These are phyloP conservation scores for Blastocladiella emersonii DNA, from an alignment of 371 early-diverging fungal species.

Conservation along the genomic window DNA sequence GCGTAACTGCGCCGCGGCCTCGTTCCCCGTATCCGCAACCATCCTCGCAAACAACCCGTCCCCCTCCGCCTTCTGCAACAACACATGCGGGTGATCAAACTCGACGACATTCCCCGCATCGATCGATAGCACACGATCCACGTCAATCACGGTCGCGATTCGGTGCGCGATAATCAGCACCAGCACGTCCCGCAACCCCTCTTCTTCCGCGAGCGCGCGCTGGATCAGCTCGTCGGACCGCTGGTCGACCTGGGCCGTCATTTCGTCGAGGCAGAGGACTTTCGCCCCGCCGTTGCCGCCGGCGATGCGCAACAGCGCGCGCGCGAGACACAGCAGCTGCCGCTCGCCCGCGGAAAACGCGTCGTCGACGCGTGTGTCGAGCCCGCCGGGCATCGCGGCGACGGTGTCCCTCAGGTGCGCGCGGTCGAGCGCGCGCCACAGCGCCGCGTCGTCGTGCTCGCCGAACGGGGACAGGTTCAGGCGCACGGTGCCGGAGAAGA, in stretches of 20 bases:
- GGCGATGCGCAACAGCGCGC: slow-evolving; percentile 24
- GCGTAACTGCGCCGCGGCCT: no score
- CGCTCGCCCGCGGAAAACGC: slow-evolving; percentile 58
- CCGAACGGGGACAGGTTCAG: slow-evolving; percentile 62
- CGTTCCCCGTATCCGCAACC: no score
- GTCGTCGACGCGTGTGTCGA: slow-evolving; percentile 13
- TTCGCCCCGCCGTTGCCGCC: no score
- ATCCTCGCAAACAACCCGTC: no score
- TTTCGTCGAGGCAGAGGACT: slow-evolving; percentile 29
- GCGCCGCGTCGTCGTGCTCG: slow-evolving; percentile 43
- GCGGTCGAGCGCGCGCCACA: slow-evolving; percentile 47
- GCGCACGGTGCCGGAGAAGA: slow-evolving; percentile 60
- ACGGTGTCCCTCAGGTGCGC: slow-evolving; percentile 40
- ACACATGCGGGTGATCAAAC: slow-evolving; percentile 19
- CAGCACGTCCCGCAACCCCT: slow-evolving; percentile 43
- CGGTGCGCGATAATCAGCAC: slow-evolving; percentile 75
- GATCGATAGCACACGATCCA: slow-evolving; percentile 68
- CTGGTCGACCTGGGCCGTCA: slow-evolving; percentile 46
- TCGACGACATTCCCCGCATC: slow-evolving; percentile 59
- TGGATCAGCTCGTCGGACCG: slow-evolving; percentile 51
- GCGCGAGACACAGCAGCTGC: slow-evolving; percentile 33
- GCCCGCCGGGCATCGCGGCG: background rate
- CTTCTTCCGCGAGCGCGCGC: slow-evolving; percentile 40
- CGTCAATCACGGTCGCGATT: slow-evolving; percentile 65
- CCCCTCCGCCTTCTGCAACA: background rate